phyloP scores from a whole-genome alignment of 2,329 filamentous ascomycete genomes.

The Cordyceps fumosorosea region DNA sequence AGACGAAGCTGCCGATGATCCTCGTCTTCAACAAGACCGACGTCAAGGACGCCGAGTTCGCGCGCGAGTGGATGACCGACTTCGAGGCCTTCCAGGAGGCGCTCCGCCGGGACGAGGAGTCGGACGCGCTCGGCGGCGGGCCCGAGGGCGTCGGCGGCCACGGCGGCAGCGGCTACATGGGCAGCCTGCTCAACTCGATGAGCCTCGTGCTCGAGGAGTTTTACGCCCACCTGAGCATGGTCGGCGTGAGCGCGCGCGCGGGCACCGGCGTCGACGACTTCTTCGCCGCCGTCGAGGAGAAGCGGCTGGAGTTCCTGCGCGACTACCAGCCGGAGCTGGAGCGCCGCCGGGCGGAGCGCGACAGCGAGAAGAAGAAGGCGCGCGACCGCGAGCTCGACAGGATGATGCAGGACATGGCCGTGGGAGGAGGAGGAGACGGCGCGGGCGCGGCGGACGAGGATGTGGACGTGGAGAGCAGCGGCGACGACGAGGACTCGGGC shows the following conservation, averaged over 20 bases:
- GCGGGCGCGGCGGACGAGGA: constrained; percentile 40
- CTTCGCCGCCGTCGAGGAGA: constrained; percentile 80
- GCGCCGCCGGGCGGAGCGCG: constrained; percentile 65
- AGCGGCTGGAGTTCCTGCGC: constrained; percentile 77
- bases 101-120: constrained; percentile 70
- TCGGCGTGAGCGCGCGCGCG: constrained; percentile 88
- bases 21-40: constrained; percentile 99
- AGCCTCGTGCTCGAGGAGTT: constrained; percentile 96
- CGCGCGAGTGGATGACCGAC: constrained; percentile 99
- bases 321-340: constrained; percentile 94
- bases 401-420: constrained; percentile 88
- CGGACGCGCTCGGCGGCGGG: constrained; percentile 64
- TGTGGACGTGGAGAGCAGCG: constrained; percentile 50
- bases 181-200: constrained; percentile 93
- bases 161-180: constrained; percentile 90
- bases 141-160: constrained; percentile 59
- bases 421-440: constrained; percentile 31
- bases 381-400: constrained; percentile 80
- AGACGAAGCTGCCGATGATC: constrained; percentile 97
- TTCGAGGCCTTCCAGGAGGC: constrained; percentile 93
- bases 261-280: constrained; percentile 90
- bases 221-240: constrained; percentile 87
- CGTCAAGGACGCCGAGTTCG: constrained; percentile 82
- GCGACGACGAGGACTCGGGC: constrained; percentile 51
- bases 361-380: constrained; percentile 63